phyloP scores from a whole-genome alignment of 805 yeast species.

The Ogataea corticis region DNA sequence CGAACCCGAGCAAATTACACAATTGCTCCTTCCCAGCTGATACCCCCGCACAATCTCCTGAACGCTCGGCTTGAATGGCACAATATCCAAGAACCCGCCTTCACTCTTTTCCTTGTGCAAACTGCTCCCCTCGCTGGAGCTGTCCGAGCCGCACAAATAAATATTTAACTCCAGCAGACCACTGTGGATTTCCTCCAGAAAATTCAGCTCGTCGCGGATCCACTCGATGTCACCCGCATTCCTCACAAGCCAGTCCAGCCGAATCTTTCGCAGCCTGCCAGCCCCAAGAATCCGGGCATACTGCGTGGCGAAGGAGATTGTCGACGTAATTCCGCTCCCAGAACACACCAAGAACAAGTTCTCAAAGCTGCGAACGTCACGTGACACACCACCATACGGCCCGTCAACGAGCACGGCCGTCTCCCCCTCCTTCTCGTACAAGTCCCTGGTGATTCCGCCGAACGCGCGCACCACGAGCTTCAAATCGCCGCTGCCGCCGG shows the following conservation, averaged over 20 bases:
- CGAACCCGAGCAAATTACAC: constrained; percentile 49
- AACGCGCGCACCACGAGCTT: constrained; percentile 47
- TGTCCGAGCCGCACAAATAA: constrained; percentile 9
- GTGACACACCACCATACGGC: constrained; percentile 54
- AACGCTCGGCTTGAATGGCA: constrained; percentile 18
- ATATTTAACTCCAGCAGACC: constrained; percentile 26
- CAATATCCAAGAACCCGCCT: neutral
- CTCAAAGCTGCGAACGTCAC: constrained; percentile 48
- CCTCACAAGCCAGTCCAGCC: constrained; percentile 48
- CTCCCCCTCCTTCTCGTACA: constrained; percentile 31
- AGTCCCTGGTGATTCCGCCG: constrained; percentile 45
- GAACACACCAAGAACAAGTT: constrained; percentile 43
- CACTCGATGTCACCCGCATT: constrained; percentile 37
- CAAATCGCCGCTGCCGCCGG: constrained; percentile 32
- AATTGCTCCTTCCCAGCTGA: constrained; percentile 37
- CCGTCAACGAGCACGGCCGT: constrained; percentile 48
- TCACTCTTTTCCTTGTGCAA: neutral
- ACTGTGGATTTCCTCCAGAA: constrained; percentile 32
- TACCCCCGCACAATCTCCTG: constrained; percentile 18
- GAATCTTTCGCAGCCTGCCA: constrained; percentile 30
- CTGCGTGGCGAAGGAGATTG: constrained; percentile 42
- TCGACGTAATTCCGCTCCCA: constrained; percentile 55
- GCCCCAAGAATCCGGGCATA: constrained; percentile 27
- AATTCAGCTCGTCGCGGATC: constrained; percentile 41
- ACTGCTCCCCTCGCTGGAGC: neutral